Evolutionary conservation across 257 asterid species (phyloP).

Genomic region (Parsonsia alboflavescens): DNA sequence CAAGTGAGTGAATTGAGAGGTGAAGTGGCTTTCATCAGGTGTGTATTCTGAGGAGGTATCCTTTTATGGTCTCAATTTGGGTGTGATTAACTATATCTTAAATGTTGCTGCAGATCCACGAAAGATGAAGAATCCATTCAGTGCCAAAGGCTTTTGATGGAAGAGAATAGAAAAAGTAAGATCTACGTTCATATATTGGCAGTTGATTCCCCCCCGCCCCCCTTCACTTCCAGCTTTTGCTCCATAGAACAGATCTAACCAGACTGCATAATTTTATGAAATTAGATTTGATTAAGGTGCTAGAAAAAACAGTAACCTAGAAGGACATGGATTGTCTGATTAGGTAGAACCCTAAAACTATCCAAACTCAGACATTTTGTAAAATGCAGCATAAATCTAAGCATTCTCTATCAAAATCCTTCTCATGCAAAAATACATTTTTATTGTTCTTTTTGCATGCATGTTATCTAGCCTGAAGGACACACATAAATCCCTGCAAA

Average conservation of each 20-base stretch:
- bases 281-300: neutral
- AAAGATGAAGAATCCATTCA: too few relatives aligned
- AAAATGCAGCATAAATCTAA: neutral
- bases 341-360: neutral
- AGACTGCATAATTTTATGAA: neutral
- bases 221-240: neutral
- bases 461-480: neutral
- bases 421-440: neutral
- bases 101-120: too few relatives aligned
- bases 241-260: neutral
- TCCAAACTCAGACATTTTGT: too few relatives aligned
- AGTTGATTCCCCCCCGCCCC: neutral
- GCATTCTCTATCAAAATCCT: neutral
- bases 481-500: neutral
- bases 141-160: too few relatives aligned
- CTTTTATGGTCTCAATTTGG: too few relatives aligned
- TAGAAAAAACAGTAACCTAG: neutral
- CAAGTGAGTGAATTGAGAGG: conserved; percentile 52
- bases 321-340: neutral
- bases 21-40: conserved; percentile 56
- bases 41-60: too few relatives aligned
- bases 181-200: neutral
- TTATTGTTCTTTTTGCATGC: neutral
- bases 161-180: conserved; percentile 72
- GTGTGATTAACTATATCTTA: too few relatives aligned